Conservation (phyloP, 2,329 filamentous ascomycete genomes). For the Stagonosporopsis cucurbitacearum region DNA sequence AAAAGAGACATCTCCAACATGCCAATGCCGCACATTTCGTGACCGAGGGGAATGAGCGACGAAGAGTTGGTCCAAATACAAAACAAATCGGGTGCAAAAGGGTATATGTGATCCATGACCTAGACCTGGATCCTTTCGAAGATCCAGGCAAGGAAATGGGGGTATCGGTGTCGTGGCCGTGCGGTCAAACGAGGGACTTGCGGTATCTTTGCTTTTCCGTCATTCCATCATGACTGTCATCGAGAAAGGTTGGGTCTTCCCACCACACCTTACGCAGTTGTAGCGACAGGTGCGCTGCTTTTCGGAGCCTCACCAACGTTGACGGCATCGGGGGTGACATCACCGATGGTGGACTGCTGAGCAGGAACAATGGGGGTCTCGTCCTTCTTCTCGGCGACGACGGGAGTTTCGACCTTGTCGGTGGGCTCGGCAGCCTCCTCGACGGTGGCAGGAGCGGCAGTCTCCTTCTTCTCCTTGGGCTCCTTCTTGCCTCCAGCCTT, state of each 20-base stretch:
- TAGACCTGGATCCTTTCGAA: slow-evolving; percentile 31
- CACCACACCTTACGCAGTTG: slow-evolving; percentile 53
- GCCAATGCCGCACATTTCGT: slow-evolving; percentile 45
- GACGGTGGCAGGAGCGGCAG: slow-evolving; percentile 43
- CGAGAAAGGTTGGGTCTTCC: slow-evolving; percentile 46
- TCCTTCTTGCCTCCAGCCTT: slow-evolving; percentile 51
- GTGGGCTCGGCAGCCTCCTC: slow-evolving; percentile 42
- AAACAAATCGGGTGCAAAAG: slow-evolving; percentile 40
- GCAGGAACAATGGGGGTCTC: slow-evolving; percentile 35
- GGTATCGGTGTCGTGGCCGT: slow-evolving; percentile 45
- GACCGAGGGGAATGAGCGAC: slow-evolving; percentile 38
- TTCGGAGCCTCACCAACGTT: slow-evolving; percentile 50
- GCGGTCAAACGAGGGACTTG: slow-evolving; percentile 50
- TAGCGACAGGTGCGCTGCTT: slow-evolving; percentile 49
- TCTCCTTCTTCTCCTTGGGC: slow-evolving; percentile 47
- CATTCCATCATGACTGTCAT: slow-evolving; percentile 53
- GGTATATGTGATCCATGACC: slow-evolving; percentile 43
- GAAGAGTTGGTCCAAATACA: slow-evolving; percentile 37
- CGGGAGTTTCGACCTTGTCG: slow-evolving; percentile 30
- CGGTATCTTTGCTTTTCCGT: slow-evolving; percentile 52
- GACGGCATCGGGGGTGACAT: slow-evolving; percentile 49
- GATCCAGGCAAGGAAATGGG: slow-evolving; percentile 38
- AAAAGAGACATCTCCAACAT: slow-evolving; percentile 43
- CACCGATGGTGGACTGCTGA: slow-evolving; percentile 44
- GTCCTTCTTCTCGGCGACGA: slow-evolving; percentile 39